A percentile compares a stretch with the other conserved stretches of the same genome.
Conservation (phyloP, 352 stramenopile genomes). For the Phytophthora litchii region DNA sequence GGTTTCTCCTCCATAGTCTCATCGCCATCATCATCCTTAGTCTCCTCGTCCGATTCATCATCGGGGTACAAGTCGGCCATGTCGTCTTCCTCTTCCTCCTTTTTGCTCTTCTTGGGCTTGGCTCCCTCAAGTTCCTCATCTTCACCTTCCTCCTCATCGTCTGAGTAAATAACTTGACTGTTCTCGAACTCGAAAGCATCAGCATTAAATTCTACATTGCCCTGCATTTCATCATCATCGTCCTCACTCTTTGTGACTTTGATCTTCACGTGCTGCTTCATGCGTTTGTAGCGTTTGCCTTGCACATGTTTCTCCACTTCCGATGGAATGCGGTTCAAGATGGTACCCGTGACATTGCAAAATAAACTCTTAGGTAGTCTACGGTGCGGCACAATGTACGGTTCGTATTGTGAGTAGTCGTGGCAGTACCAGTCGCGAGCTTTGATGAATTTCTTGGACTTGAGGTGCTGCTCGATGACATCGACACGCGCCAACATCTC, state of each 20-base stretch:
- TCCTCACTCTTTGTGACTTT: constrained; percentile 37
- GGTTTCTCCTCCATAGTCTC: constrained; percentile 45
- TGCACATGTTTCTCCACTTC: constrained; percentile 91
- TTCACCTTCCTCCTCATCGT: constrained; percentile 57
- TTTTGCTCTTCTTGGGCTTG: constrained; percentile 27
- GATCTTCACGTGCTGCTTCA: constrained; percentile 79
- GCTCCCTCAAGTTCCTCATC: constrained; percentile 22
- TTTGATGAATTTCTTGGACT: constrained; percentile 85
- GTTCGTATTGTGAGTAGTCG: constrained; percentile 92
- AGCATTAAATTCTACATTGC: constrained; percentile 67
- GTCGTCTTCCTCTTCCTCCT: constrained; percentile 45
- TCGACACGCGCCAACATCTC: constrained; percentile 75
- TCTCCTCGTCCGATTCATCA: constrained; percentile 46
- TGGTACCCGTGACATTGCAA: constrained; percentile 86
- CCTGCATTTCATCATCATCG: constrained; percentile 34
- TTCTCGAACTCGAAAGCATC: constrained; percentile 88
- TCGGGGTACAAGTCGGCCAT: constrained; percentile 71
- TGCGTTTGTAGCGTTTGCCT: constrained; percentile 85
- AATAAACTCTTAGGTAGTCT: constrained; percentile 83
- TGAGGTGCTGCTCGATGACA: constrained; percentile 65
- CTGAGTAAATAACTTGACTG: constrained; percentile 70
- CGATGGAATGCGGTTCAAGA: constrained; percentile 89
- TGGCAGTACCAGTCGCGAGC: constrained; percentile 88
- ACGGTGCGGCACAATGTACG: constrained; percentile 90
- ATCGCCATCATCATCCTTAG: constrained; percentile 36